Conservation (phyloP, 2,329 filamentous ascomycete genomes). For the Xylaria sp. region DNA sequence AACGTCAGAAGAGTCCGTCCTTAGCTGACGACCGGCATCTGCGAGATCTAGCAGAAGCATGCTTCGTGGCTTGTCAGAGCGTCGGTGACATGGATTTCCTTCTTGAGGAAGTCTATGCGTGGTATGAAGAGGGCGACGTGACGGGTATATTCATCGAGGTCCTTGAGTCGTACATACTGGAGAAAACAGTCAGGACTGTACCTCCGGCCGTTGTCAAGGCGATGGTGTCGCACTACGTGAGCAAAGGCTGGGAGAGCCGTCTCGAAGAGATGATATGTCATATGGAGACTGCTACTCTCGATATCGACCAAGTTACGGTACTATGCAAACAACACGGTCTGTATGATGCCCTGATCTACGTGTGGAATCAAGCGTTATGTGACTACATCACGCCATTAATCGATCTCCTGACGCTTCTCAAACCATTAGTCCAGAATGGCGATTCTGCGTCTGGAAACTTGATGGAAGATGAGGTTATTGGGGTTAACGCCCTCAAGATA, state of each 20-base stretch:
- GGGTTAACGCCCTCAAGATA: constrained; percentile 76
- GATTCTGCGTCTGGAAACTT: constrained; percentile 48
- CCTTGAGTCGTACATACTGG: constrained; percentile 81
- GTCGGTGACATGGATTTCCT: constrained; percentile 77
- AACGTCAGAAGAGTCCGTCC: constrained; percentile 48
- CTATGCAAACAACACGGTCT: constrained; percentile 88
- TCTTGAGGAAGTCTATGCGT: constrained; percentile 85
- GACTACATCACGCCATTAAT: constrained; percentile 90
- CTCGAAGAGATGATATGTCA: constrained; percentile 94
- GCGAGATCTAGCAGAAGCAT: constrained; percentile 72
- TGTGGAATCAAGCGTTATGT: constrained; percentile 86
- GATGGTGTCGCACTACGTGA: constrained; percentile 75
- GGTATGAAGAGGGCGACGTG: constrained; percentile 72
- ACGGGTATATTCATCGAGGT: constrained; percentile 79
- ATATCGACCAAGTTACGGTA: constrained; percentile 85
- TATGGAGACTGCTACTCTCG: constrained; percentile 83
- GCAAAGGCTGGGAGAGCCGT: constrained; percentile 66
- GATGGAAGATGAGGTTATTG: constrained; percentile 56
- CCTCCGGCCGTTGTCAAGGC: constrained; percentile 83
- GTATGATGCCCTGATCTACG: constrained; percentile 92
- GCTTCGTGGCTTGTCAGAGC: constrained; percentile 75
- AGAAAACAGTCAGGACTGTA: constrained; percentile 65
- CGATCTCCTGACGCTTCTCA: constrained; percentile 69
- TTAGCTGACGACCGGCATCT: constrained; percentile 54
- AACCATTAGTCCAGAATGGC: constrained; percentile 52